Conservation (phyloP, 805 yeast genomes). For the Starmerella vaccinii region DNA sequence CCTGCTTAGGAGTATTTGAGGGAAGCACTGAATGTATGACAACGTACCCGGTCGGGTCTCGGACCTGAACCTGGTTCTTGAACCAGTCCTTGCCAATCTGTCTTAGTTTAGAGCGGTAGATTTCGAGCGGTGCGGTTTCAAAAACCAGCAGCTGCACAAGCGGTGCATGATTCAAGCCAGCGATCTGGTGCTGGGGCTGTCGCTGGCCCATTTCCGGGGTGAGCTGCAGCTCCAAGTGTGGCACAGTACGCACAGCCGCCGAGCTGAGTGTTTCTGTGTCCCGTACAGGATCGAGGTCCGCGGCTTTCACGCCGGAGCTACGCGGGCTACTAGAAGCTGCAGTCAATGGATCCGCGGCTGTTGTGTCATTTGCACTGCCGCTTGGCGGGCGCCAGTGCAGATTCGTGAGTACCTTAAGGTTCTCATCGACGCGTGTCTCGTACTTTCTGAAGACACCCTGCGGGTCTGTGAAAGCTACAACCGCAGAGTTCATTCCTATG, state of each 20-base stretch:
- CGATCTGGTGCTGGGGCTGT: conserved; percentile 32
- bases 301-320: neutral
- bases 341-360: neutral
- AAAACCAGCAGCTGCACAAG: conserved; percentile 62
- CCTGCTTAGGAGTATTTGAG: conserved; percentile 9
- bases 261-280: neutral
- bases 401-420: conserved; percentile 46
- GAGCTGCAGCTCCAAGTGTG: conserved; percentile 44
- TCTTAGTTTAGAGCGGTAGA: conserved; percentile 67
- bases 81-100: conserved; percentile 80
- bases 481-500: neutral
- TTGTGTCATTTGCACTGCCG: neutral
- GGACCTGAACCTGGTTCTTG: conserved; percentile 34
- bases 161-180: conserved; percentile 38
- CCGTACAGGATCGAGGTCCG: too few relatives aligned
- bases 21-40: conserved; percentile 41
- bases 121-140: conserved; percentile 55
- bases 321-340: neutral
- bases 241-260: conserved; percentile 44
- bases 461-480: conserved; percentile 65
- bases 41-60: conserved; percentile 49
- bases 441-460: conserved; percentile 46
- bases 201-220: conserved; percentile 46
- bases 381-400: conserved; percentile 57
- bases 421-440: conserved; percentile 35